Conservation (phyloP, 2,329 filamentous ascomycete genomes). For the Claviceps citrina region DNA sequence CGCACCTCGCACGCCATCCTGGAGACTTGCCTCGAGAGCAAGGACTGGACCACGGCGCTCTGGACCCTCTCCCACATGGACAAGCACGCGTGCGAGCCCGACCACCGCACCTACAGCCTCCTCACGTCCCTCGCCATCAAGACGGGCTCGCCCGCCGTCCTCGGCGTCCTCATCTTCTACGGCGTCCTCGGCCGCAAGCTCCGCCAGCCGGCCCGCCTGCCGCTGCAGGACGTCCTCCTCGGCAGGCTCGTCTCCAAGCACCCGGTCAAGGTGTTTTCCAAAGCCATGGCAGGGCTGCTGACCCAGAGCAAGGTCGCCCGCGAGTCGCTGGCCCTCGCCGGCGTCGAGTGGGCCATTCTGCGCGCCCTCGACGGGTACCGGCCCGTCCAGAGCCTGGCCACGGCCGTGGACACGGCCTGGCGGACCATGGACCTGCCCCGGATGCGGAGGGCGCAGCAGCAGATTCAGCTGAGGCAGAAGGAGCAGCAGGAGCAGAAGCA, state of each 20-base stretch:
- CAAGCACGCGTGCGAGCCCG: slow-evolving; percentile 11
- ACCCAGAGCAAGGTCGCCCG: slow-evolving; percentile 8
- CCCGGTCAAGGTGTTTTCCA: slow-evolving; percentile 15
- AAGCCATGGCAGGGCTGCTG: slow-evolving; percentile 12
- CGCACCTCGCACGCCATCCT: slow-evolving; percentile 25
- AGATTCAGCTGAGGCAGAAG: neutral
- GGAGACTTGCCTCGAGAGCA: slow-evolving; percentile 13
- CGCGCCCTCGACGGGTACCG: slow-evolving; percentile 14
- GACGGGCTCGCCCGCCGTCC: slow-evolving; percentile 15
- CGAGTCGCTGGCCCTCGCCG: slow-evolving; percentile 10
- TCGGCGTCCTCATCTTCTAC: slow-evolving; percentile 20
- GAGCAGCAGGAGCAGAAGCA: neutral
- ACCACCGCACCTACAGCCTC: slow-evolving; percentile 20
- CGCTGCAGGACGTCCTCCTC: slow-evolving; percentile 15
- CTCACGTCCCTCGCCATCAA: slow-evolving; percentile 24
- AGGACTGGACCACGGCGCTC: slow-evolving; percentile 18
- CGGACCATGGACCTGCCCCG: slow-evolving; percentile 13
- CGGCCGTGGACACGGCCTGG: slow-evolving; percentile 13
- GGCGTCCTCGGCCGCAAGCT: slow-evolving; percentile 18
- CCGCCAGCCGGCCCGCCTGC: slow-evolving; percentile 11
- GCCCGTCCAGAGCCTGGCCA: slow-evolving; percentile 15
- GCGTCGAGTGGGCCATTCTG: slow-evolving; percentile 18
- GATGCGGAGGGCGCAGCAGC: neutral
- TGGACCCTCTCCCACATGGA: slow-evolving; percentile 16
- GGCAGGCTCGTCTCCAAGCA: slow-evolving; percentile 11